These are phyloP conservation scores for Solanum paucissectum DNA, from an alignment of 257 asterid species.

Conservation along the genomic window DNA sequence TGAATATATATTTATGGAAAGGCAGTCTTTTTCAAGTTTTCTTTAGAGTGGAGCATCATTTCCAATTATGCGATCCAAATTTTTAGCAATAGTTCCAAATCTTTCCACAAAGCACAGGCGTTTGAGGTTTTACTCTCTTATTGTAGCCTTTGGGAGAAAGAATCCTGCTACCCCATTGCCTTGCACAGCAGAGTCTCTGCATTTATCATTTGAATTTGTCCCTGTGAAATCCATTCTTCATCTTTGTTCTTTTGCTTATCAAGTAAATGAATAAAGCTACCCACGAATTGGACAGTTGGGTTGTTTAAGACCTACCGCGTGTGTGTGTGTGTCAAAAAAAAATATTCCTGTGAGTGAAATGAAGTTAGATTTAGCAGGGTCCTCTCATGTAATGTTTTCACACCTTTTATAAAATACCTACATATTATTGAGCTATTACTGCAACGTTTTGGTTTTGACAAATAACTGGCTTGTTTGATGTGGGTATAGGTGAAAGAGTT, in stretches of 20 bases:
- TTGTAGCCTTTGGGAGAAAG: neutral
- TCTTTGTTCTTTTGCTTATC: neutral
- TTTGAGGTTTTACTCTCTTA: neutral
- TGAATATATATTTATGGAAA: neutral
- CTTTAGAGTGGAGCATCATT: neutral
- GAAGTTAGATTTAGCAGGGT: neutral
- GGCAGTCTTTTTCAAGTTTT: neutral
- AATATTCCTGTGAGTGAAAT: neutral
- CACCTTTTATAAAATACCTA: neutral
- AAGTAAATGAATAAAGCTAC: neutral
- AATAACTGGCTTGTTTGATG: slow-evolving; percentile 14
- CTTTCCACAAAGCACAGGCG: neutral
- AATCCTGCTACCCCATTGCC: neutral
- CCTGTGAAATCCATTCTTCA: neutral
- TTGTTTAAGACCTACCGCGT: neutral
- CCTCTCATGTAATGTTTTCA: neutral
- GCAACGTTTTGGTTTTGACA: neutral
- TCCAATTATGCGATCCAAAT: neutral
- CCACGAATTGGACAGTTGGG: neutral
- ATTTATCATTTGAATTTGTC: neutral
- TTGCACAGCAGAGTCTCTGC: neutral
- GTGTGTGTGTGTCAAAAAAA: neutral
- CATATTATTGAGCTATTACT: neutral
- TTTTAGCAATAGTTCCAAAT: neutral
- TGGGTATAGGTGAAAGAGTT: slow-evolving; percentile 60